Percentiles rank a stretch among this genome's conserved stretches.
These are phyloP conservation scores for Rhodomyrtus tomentosa DNA, from an alignment of 345 rosid genomes.

Conservation along the genomic window DNA sequence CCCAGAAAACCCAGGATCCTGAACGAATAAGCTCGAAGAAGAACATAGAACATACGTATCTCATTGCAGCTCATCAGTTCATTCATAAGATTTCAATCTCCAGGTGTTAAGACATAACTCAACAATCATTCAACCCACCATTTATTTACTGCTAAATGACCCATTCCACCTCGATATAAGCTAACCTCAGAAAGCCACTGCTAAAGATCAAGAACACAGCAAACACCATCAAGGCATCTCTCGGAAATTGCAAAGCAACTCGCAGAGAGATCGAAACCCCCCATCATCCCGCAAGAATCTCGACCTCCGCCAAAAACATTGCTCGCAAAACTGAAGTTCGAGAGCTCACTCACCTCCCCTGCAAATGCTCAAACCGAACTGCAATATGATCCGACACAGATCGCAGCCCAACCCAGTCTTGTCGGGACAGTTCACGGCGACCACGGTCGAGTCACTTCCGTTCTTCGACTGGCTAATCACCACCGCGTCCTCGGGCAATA, in stretches of 20 bases:
- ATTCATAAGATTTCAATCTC: background rate
- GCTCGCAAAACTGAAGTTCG: background rate
- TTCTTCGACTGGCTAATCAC: constrained; percentile 31
- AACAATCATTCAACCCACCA: background rate
- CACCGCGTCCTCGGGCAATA: constrained; percentile 42
- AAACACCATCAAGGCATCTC: background rate
- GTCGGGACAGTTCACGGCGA: constrained; percentile 61
- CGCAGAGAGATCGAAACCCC: background rate
- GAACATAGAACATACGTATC: background rate
- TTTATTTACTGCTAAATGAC: background rate
- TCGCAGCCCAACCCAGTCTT: constrained; percentile 71
- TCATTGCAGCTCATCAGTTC: background rate
- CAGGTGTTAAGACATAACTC: background rate
- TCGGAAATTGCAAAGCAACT: background rate
- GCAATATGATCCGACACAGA: constrained; percentile 48
- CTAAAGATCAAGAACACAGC: background rate
- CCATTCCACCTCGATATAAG: background rate
- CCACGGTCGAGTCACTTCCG: constrained; percentile 27
- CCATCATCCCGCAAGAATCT: background rate
- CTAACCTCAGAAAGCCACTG: background rate
- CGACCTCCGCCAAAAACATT: background rate
- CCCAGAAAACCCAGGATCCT: background rate
- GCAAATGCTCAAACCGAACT: constrained; percentile 46
- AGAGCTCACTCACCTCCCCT: constrained; percentile 35
- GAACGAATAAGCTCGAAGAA: background rate